Conservation (phyloP, 1,139 yeast species). For the Taiozyma sp. region DNA sequence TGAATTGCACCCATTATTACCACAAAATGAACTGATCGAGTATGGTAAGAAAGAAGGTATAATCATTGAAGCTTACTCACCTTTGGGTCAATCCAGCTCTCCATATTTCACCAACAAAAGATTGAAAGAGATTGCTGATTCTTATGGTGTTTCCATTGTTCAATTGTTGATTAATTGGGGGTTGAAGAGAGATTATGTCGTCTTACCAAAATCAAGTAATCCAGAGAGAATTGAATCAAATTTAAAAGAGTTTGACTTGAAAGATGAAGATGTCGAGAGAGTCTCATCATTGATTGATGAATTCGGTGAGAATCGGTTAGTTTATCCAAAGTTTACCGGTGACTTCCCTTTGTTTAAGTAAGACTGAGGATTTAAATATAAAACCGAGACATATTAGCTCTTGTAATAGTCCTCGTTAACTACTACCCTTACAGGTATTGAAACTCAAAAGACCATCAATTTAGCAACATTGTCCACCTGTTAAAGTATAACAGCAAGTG, state of each 20-base stretch:
- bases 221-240: slow-evolving; percentile 5
- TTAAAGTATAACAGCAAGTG: too few relatives aligned
- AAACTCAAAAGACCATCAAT: too few relatives aligned
- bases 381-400: too few relatives aligned
- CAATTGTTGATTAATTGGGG: slow-evolving; percentile 9
- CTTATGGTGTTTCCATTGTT: neutral
- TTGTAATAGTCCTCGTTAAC: too few relatives aligned
- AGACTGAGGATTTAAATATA: neutral
- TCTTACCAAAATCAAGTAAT: slow-evolving; percentile 8
- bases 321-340: neutral
- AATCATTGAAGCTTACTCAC: neutral
- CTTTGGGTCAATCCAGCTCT: neutral
- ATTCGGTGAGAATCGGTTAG: neutral
- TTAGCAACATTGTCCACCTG: too few relatives aligned
- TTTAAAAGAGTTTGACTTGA: slow-evolving; percentile 4
- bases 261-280: slow-evolving; percentile 1
- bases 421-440: too few relatives aligned
- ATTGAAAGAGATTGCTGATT: neutral
- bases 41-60: neutral
- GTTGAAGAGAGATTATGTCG: slow-evolving; percentile 7
- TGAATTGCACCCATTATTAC: neutral
- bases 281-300: neutral
- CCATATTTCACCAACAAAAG: neutral
- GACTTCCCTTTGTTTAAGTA: neutral
- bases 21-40: neutral